These are phyloP conservation scores for Fomitopsis betulina DNA, from an alignment of 1,284 basidiomycete species.

Conservation along the genomic window DNA sequence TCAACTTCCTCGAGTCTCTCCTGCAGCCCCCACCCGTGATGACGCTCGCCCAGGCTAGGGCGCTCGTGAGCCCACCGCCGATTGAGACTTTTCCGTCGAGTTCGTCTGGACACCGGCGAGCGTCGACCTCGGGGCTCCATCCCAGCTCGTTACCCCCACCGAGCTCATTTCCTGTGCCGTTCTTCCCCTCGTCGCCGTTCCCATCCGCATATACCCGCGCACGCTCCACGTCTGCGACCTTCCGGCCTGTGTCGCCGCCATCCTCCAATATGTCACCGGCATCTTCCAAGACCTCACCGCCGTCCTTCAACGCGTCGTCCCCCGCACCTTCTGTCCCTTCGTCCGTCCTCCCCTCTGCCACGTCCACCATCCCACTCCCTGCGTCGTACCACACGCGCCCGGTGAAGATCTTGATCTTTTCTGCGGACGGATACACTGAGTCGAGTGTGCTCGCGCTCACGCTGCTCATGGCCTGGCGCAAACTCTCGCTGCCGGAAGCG, in stretches of 20 bases:
- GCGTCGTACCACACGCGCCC: slow-evolving; percentile 41
- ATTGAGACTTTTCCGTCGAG: slow-evolving; percentile 1
- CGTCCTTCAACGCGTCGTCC: slow-evolving; percentile 3
- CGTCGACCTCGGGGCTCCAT: slow-evolving; percentile 14
- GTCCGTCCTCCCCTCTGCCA: slow-evolving; percentile 14
- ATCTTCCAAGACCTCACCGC: slow-evolving; percentile 11
- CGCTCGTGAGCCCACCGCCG: slow-evolving; percentile 15
- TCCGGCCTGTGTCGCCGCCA: slow-evolving; percentile 25
- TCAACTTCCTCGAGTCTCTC: slow-evolving; percentile 58
- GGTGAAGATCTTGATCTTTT: slow-evolving; percentile 68
- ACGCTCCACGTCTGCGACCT: slow-evolving; percentile 28
- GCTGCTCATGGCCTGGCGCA: slow-evolving; percentile 81
- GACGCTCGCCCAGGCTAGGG: slow-evolving; percentile 18
- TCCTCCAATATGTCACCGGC: slow-evolving; percentile 20
- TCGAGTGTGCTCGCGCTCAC: slow-evolving; percentile 84
- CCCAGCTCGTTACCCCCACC: slow-evolving; percentile 28
- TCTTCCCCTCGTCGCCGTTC: slow-evolving; percentile 21
- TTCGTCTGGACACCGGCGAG: slow-evolving; percentile 7
- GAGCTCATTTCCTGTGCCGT: slow-evolving; percentile 24
- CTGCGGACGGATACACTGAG: slow-evolving; percentile 87
- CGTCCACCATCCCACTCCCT: neutral
- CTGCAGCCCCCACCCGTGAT: slow-evolving; percentile 35
- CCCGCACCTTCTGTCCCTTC: slow-evolving; percentile 10
- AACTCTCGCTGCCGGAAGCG: slow-evolving; percentile 77
- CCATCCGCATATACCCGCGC: slow-evolving; percentile 22